Base-by-base conservation (phyloP, 108 stramenopile genomes). In the Cyclotella distinguenda region DNA sequence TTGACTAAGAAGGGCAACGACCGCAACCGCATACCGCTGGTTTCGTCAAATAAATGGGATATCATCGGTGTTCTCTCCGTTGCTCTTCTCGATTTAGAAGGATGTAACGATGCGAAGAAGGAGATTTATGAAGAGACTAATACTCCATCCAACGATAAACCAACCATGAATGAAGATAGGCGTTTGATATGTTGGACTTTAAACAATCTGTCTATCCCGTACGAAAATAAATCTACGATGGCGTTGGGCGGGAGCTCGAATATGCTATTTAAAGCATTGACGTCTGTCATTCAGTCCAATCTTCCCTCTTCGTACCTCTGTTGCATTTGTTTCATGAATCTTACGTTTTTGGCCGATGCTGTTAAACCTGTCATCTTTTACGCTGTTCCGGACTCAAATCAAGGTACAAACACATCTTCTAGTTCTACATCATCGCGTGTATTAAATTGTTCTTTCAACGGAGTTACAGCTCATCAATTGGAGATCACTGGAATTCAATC, bases 141-240 rank as follows among this genome's bases (percentile, higher is more conserved):
- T 21, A 32, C 35, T 16, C 26, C 30, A 11, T 19, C 38, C 0
- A 40, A 13, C 34, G 64, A 33, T 16, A 48, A 62, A 38, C 19
- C 39, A 36, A 50, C 6, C 54, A 33, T 55, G 45, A 57, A 61
- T 47, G 69, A 76, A 63, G 64, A 73, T 46, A 66, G 72, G 22
- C 72, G 80, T 15, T 40, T 81, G 34, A 80, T 80, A 8, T 74
- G 71, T 27, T 71, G 82, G 68, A 69, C 82, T 31, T 61, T 86
- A 7, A 81, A 78, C 48, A 82, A 82, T 54, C 57, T 80, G 27
- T 79, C 77, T 10, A 79, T 74, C 31, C 84, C 78, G 44, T 59
- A 53, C 26, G 79, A 80, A 64, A 82, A 80, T 34, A 82, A 82
- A 60, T 61, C 55, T 4, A 28, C 47, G 7, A 80, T 84, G 66